Conservation (phyloP, 345 rosid species). For the Eucalyptus dawsonii region DNA sequence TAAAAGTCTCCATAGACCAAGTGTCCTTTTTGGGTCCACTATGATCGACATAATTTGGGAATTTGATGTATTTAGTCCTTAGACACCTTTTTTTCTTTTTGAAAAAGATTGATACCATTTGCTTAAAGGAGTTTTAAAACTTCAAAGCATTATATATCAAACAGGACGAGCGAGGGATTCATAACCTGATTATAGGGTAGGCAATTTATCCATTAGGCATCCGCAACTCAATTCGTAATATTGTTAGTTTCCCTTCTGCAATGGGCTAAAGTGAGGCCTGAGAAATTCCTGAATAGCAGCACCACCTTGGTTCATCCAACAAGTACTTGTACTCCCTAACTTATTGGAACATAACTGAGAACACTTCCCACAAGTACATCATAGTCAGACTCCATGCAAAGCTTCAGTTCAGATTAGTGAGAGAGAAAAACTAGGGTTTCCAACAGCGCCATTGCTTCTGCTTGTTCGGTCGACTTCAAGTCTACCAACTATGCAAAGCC, state of each 20-base stretch:
- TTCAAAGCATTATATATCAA: background rate
- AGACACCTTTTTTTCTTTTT: background rate
- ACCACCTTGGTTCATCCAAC: background rate
- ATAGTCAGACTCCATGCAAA: background rate
- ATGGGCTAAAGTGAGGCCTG: background rate
- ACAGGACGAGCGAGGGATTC: background rate
- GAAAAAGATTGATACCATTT: background rate
- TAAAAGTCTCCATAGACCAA: background rate
- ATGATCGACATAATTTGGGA: background rate
- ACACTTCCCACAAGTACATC: background rate
- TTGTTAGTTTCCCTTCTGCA: background rate
- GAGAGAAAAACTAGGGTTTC: background rate
- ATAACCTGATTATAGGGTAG: background rate
- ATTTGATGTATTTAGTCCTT: background rate
- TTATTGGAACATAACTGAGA: background rate
- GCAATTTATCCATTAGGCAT: background rate
- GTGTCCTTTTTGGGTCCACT: background rate
- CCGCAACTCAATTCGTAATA: background rate
- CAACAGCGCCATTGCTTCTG: background rate
- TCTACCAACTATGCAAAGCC: background rate
- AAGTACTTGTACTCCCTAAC: background rate
- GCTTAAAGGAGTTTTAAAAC: background rate
- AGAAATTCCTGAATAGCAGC: background rate
- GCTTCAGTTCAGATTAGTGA: background rate
- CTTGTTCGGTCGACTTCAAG: background rate